Evolutionary conservation across 2,329 filamentous ascomycete genomes (phyloP), one percentile per base, ranked within the genome.

Genomic region (Reticulascus tulasneorum): DNA sequence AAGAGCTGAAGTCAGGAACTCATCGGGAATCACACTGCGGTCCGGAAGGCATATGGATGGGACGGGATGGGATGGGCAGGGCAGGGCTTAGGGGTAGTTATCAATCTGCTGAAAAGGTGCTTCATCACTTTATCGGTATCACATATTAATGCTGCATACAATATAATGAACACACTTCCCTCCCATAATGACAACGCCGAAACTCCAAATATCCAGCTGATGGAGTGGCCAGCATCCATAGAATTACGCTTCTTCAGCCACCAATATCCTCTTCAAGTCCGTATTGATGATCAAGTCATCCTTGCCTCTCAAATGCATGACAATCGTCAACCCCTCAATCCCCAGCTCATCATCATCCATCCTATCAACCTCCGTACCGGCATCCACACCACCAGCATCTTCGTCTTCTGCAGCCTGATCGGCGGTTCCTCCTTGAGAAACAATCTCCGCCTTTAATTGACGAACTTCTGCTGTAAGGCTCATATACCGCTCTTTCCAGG

Each of bases 251-350:
- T 13, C 10, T 24, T 23, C n/a, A 19, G 10, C 9, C 8, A 36
- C 29, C 36, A 22, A 32, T 10, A 4, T 37, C 23, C 29, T 29
- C 7, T 28, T 42, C 50, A 73, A 53, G 48, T 73, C 64, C 4
- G 70, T 73, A 36, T 69, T 71, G 47, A 75, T 67, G 29, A 74
- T 63, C 47, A 75, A 46, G 42, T 76, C 71, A 30, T 73, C 69
- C 51, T 62, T 68, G 28, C 63, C 62, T 46, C 54, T 66, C 47
- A 71, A 54, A 51, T 73, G 72, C 52, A 76, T 56, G 29, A 73
- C 64, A 40, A 74, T 67, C 6, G 70, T 75, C 33, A 75, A 49
- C 9, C 69, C 69, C 39, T 70, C 60, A 20, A 75, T 64, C 12
- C 63, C 63, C 29, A 67, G 44, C 17, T 67, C 60, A 12, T 58